Percentiles rank a stretch among this genome's conserved stretches.
Conservation (phyloP, 2,329 filamentous ascomycete species). For the Epichloe hybrida region DNA sequence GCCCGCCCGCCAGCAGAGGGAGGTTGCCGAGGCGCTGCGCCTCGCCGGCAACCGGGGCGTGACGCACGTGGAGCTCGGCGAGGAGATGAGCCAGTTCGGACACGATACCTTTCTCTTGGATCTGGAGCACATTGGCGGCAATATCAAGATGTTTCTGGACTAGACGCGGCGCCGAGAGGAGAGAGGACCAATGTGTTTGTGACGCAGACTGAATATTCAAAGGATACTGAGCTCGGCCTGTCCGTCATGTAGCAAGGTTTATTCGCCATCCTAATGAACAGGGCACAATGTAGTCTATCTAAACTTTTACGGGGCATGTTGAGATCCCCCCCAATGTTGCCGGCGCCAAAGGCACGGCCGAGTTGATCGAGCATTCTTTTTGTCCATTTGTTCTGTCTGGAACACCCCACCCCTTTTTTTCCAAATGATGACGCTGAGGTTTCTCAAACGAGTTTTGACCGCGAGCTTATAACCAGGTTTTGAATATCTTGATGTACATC, state of each 20-base stretch:
- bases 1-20: constrained; percentile 93
- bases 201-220: too few species aligned
- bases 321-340: neutral
- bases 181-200: too few species aligned
- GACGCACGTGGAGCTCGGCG: constrained; percentile 78
- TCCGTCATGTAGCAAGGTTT: too few species aligned
- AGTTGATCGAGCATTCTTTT: neutral
- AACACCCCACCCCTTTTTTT: too few species aligned
- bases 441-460: too few species aligned
- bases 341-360: neutral
- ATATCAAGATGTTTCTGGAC: constrained; percentile 60
- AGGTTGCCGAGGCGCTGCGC: constrained; percentile 74
- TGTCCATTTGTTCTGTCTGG: neutral
- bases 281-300: neutral
- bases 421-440: too few species aligned
- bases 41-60: constrained; percentile 68
- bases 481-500: constrained; percentile 13
- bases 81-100: constrained; percentile 88
- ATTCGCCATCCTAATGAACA: too few species aligned
- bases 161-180: too few species aligned
- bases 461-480: constrained; percentile 11
- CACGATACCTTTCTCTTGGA: constrained; percentile 95
- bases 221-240: too few species aligned
- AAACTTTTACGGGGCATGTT: neutral
- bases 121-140: constrained; percentile 79